A percentile compares a stretch with the other conserved stretches of the same genome.
These are phyloP conservation scores for Plasmodium cynomolgi DNA, from an alignment of 169 alveolate species.

Conservation along the genomic window DNA sequence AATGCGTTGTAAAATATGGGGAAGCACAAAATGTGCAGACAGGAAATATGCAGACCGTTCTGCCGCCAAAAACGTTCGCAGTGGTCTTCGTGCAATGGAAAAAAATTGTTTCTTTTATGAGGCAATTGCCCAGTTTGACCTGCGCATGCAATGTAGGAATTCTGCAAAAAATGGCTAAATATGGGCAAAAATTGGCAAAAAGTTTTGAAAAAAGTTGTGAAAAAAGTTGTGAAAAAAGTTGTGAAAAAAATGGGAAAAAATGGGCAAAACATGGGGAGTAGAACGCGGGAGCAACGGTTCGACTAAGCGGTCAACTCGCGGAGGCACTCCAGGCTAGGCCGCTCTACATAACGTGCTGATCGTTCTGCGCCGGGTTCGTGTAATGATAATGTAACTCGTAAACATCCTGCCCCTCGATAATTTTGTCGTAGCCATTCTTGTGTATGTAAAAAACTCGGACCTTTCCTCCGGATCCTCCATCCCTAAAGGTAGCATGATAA, in stretches of 20 bases:
- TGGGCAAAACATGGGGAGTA: neutral
- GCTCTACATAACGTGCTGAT: constrained; percentile 58
- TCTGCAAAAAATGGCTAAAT: neutral
- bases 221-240: neutral
- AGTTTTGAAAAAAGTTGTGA: neutral
- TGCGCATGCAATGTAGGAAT: neutral
- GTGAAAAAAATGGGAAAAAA: neutral
- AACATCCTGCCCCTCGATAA: constrained; percentile 93
- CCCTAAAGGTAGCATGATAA: constrained; percentile 98
- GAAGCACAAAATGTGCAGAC: neutral
- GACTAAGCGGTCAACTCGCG: neutral
- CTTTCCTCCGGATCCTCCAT: constrained; percentile 99
- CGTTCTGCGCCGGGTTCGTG: constrained; percentile 80
- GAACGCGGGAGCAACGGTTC: neutral
- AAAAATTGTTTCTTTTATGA: neutral
- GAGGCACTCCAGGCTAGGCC: neutral
- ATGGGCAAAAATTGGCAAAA: neutral
- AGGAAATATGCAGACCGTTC: neutral
- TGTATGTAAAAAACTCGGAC: constrained; percentile 97
- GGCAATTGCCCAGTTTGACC: constrained; percentile 2
- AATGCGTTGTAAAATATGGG: neutral
- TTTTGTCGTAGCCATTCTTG: constrained; percentile 93
- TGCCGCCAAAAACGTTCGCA: neutral
- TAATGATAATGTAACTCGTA: constrained; percentile 91
- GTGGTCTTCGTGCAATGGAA: neutral